phyloP scores from a whole-genome alignment of 208 protist genomes.

The Porcisia hertigi region DNA sequence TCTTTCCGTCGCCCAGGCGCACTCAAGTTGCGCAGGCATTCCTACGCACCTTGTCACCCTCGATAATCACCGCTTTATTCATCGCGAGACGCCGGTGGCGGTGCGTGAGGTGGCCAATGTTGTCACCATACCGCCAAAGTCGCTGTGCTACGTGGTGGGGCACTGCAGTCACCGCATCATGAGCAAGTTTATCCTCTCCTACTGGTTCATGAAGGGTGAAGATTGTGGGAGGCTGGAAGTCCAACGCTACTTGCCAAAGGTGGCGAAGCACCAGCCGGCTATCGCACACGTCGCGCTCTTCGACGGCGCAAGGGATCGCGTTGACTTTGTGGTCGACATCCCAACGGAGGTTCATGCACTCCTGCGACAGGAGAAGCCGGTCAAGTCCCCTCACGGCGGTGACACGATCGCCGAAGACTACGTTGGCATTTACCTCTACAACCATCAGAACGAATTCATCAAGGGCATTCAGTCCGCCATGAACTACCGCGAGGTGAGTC shows the following conservation, averaged over 20 bases:
- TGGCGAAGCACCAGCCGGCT: conserved; percentile 44
- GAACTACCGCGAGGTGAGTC: conserved; percentile 62
- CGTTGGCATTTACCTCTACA: conserved; percentile 59
- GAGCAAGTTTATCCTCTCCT: conserved; percentile 65
- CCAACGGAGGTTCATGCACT: conserved; percentile 63
- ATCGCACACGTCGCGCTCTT: conserved; percentile 39
- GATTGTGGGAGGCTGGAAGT: conserved; percentile 35
- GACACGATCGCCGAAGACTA: conserved; percentile 61
- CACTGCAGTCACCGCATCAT: conserved; percentile 44
- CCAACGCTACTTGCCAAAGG: conserved; percentile 31
- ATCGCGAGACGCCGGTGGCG: conserved; percentile 41
- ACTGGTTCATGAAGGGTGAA: conserved; percentile 39
- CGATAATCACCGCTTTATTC: conserved; percentile 58
- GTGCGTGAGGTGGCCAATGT: conserved; percentile 46
- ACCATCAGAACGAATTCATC: conserved; percentile 41
- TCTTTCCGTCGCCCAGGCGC: conserved; percentile 36
- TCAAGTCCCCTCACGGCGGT: conserved; percentile 10
- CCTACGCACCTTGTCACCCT: conserved; percentile 61
- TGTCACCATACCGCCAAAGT: conserved; percentile 50
- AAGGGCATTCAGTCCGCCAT: conserved; percentile 43
- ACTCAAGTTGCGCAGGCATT: conserved; percentile 12
- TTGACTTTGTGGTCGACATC: conserved; percentile 63
- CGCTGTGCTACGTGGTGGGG: conserved; percentile 56
- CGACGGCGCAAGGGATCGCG: conserved; percentile 42
- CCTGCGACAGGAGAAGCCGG: conserved; percentile 46